Evolutionary conservation across 352 stramenopile genomes (phyloP), one percentile per base, ranked within the genome.

Genomic region (Globisporangium uncinulatum): DNA sequence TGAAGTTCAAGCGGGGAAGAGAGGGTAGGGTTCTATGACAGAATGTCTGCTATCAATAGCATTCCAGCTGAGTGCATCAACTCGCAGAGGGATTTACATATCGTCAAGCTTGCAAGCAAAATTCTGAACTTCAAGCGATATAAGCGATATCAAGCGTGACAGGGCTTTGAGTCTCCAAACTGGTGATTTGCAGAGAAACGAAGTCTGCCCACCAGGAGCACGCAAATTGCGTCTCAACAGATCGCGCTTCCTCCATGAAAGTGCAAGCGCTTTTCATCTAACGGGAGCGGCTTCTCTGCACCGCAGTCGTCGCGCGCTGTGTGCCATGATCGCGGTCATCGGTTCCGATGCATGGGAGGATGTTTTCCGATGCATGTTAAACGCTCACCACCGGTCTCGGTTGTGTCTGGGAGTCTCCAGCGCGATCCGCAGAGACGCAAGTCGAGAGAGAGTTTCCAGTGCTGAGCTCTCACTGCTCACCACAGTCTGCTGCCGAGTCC

Each of bases 171-270:
- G 7, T 13, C 50, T 14, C 19, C 0, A 55, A n/a, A 32, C 2
- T 24, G 10, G 3, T 20, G 31, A 48, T 57, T 21, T 49, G 21
- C 24, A 57, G 51, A 57, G 51, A 57, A 57, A 57, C 51, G 51
- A 37, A 43, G 31, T 19, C 50, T n/a, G 17, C 17, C 21, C 50
- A 44, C n/a, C n/a, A n/a, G n/a, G n/a, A n/a, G n/a, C n/a, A n/a
- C n/a, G n/a, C n/a, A 6, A 20, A n/a, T 56, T 56, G 51, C 51
- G 51, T 47, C 17, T 48, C 51, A 7, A 36, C 13, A 9, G 51
- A 56, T 48, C 45, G 51, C 51, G 13, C n/a, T 1, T 9, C 10
- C 42, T 15, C 42, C 19, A 19, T 32, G 42, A 19, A 24, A 24
- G 42, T 47, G 42, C 42, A 47, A 47, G 42, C 42, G 42, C 1